Base-by-base conservation (phyloP, 2,329 filamentous ascomycete genomes). In the Bertia moriformis region DNA sequence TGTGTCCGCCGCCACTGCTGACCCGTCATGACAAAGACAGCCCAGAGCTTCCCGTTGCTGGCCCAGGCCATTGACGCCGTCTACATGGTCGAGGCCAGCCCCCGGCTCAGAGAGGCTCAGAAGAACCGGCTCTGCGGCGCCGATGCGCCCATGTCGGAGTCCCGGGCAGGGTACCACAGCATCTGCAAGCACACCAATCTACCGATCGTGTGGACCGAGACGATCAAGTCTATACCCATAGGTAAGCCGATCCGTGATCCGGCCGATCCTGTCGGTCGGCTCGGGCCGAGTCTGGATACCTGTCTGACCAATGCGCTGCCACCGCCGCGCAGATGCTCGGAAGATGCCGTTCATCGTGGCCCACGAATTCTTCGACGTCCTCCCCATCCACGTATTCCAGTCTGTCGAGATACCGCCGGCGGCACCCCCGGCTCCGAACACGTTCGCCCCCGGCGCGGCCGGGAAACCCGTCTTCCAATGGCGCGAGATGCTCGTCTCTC, bases 341-440 rank as follows among this genome's bases (percentile, higher is more conserved):
- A 83, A 82, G 52, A 83, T 78, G 17, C 89, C 91, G 1, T 93
- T 96, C 58, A 93, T 98, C 44, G 74, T 96, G 38, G 91, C 91
- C 3, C 91, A 98, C 56, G 91, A 98, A 56, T 96, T 98, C 67
- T 98, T 98, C 62, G 91, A 98, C 49, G 91, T 91, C 2, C 77
- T 98, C 1, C 91, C 91, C 20, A 95, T 98, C 48, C 88, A 98
- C 57, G 79, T 85, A 43, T 98, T 98, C 56, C 82, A 96, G 57
- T 81, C 84, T 13, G 69, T 89, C 39, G 54, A 59, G 4, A 56
- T 65, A 22, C 54, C 48, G 40, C 18, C 44, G 40, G 22, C 44
- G 41, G 32, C 43, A 35, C 30, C 42, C 39, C 10, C 37, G 10
- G 56, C 69, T 35, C 63, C 63, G 45, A 56, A 62, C 13, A 55